Base-by-base conservation (phyloP, 257 asterid species). In the Solanum appendiculatum region DNA sequence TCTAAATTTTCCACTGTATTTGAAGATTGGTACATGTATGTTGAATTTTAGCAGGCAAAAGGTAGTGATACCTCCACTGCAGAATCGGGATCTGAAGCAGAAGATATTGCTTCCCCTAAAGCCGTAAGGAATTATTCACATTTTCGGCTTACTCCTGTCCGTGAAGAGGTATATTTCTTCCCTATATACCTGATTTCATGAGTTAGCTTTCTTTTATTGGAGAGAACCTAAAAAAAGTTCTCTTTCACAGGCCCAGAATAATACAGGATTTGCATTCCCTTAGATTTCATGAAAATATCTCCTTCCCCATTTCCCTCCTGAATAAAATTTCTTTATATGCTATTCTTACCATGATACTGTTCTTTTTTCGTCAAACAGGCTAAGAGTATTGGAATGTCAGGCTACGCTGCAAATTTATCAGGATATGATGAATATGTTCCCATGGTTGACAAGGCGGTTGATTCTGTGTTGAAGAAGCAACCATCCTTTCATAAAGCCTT, bases 41-140 rank as follows among this genome's bases (percentile, higher is more conserved):
- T 39, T 74, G 58, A 75, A n/a, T 89, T 85, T 86, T 46, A 84
- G 88, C 92, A 93, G 94, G 86, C 92, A 72, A 94, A 90, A 91
- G 91, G 96, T 72, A 92, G 95, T 86, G 97, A 94, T 89, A 92
- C 97, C 78, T 94, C 97, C 83, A 93, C 97, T 2, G 95, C 97
- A 6, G 96, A 94, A 88, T 95, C 98, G 63, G 96, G 97, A 68
- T 95, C 97, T 77, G 98, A 95, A 88, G 98, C 98, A 86, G 98
- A 95, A 80, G 98, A 95, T 54, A 92, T 95, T 87, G 88, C 92
- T 89, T 95, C 97, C 33, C 98, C 97, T 83, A 93, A 92, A 88
- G 92, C 93, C 87, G 87, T 34, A 85, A 88, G 92, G 89, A 91
- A 54, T 89, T 91, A 91, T 88, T 86, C 95, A 42, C 94, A 90